Conservation (phyloP, 169 alveolate genomes). For the Cryptosporidium viatorum region DNA sequence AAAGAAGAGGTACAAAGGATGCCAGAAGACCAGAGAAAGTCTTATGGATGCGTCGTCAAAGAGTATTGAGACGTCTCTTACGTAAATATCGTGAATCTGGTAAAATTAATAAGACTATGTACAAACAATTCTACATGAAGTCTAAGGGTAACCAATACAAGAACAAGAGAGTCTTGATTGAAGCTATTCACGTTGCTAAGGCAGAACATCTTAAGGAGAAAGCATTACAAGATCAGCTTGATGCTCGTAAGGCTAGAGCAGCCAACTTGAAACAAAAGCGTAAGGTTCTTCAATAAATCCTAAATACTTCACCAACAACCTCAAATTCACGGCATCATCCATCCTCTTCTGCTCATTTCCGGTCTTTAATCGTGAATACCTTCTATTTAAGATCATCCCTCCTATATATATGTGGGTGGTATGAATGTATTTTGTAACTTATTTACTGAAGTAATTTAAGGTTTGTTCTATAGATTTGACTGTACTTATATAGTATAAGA, state of each 20-base stretch:
- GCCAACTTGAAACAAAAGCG: constrained; percentile 74
- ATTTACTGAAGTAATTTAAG: background rate
- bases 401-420: background rate
- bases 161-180: constrained; percentile 96
- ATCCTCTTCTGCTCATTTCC: background rate
- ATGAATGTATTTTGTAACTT: background rate
- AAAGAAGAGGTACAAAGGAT: constrained; percentile 96
- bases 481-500: constrained; percentile 3
- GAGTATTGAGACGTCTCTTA: constrained; percentile 97
- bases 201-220: constrained; percentile 91
- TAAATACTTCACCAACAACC: background rate
- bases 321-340: background rate
- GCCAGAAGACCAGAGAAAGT: constrained; percentile 98
- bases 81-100: constrained; percentile 95
- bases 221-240: constrained; percentile 85
- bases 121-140: constrained; percentile 96
- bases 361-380: background rate
- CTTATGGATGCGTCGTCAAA: constrained; percentile 98
- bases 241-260: constrained; percentile 90
- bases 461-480: background rate
- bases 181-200: constrained; percentile 95
- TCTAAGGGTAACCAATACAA: constrained; percentile 98
- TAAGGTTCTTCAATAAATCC: constrained; percentile 28
- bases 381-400: background rate
- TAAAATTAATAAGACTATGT: constrained; percentile 96